phyloP scores from a whole-genome alignment of 306 rosid genomes.

The Heteromeles arbutifolia region DNA sequence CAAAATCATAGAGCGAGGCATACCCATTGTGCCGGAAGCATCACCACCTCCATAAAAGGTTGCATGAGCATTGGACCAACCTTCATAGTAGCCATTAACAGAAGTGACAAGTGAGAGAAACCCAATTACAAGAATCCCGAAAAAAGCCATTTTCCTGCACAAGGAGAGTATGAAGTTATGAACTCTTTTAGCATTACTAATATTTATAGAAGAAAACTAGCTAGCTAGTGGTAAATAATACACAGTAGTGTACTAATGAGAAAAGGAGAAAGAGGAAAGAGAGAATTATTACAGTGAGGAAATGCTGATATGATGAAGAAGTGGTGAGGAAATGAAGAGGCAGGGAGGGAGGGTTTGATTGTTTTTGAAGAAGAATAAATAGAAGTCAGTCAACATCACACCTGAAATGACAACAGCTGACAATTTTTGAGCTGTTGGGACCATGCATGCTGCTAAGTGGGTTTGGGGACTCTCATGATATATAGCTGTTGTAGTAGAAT shows the following conservation, averaged over 20 bases:
- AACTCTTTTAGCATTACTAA: not conserved
- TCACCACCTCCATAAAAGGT: slow-evolving; percentile 85
- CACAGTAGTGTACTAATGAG: not conserved
- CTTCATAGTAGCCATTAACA: slow-evolving; percentile 42
- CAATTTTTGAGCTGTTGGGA: slow-evolving; percentile 42
- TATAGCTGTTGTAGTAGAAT: not conserved
- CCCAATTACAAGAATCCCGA: slow-evolving; percentile 35
- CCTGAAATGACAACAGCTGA: slow-evolving; percentile 24
- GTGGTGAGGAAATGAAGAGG: slow-evolving; percentile 42
- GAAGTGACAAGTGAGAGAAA: slow-evolving; percentile 31
- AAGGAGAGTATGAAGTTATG: not conserved
- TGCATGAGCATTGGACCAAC: slow-evolving; percentile 78
- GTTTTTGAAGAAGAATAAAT: slow-evolving; percentile 42
- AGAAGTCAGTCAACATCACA: slow-evolving; percentile 55
- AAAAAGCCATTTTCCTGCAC: slow-evolving; percentile 48
- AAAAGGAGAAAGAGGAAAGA: not conserved
- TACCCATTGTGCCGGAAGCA: slow-evolving; percentile 92
- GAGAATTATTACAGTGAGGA: slow-evolving; percentile 12
- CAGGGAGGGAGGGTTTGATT: slow-evolving; percentile 5
- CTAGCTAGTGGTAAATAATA: not conserved
- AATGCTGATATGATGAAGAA: slow-evolving; percentile 8
- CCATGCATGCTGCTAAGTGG: slow-evolving; percentile 31
- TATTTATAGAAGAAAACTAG: not conserved
- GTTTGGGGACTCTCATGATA: slow-evolving; percentile 15
- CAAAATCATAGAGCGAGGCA: not conserved